A percentile compares a stretch with the other conserved stretches of the same genome.
These are phyloP conservation scores for Fusarium caatingaense DNA, from an alignment of 2,329 filamentous ascomycete species.

Conservation along the genomic window DNA sequence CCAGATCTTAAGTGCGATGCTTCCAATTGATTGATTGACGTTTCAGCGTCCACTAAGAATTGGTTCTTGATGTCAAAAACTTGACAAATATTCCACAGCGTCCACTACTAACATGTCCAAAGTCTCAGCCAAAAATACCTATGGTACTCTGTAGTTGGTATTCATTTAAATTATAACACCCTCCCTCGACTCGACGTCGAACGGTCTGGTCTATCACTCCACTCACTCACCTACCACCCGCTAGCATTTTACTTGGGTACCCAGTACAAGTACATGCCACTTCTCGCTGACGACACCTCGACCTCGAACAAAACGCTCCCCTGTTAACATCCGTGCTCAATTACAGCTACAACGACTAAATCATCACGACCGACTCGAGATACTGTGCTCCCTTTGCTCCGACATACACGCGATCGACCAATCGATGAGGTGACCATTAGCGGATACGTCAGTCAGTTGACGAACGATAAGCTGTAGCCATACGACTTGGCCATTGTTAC, in stretches of 20 bases:
- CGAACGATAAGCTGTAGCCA: slow-evolving; percentile 24
- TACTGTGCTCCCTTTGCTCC: not conserved
- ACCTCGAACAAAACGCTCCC: slow-evolving; percentile 27
- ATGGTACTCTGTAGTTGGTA: not conserved
- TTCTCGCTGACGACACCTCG: slow-evolving; percentile 37
- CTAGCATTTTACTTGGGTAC: slow-evolving; percentile 7
- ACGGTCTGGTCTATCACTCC: slow-evolving; percentile 5
- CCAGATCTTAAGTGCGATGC: not conserved
- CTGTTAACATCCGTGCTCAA: slow-evolving; percentile 16
- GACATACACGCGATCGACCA: slow-evolving; percentile 7
- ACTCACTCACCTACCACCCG: slow-evolving; percentile 8
- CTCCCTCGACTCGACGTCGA: not conserved
- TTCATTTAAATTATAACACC: not conserved
- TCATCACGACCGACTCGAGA: not conserved
- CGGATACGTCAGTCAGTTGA: slow-evolving; percentile 39
- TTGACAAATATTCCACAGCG: not conserved
- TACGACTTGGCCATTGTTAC: slow-evolving; percentile 20
- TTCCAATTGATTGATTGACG: not conserved
- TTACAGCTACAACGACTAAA: not conserved
- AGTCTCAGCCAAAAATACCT: not conserved
- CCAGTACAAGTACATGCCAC: slow-evolving; percentile 17
- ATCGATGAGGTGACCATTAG: slow-evolving; percentile 40
- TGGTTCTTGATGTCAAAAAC: not conserved
- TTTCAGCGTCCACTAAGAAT: not conserved
- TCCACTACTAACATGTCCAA: not conserved